A percentile compares a stretch with the other conserved stretches of the same genome.
Conservation (phyloP, 108 stramenopile genomes). For the Thalassiosira profunda region DNA sequence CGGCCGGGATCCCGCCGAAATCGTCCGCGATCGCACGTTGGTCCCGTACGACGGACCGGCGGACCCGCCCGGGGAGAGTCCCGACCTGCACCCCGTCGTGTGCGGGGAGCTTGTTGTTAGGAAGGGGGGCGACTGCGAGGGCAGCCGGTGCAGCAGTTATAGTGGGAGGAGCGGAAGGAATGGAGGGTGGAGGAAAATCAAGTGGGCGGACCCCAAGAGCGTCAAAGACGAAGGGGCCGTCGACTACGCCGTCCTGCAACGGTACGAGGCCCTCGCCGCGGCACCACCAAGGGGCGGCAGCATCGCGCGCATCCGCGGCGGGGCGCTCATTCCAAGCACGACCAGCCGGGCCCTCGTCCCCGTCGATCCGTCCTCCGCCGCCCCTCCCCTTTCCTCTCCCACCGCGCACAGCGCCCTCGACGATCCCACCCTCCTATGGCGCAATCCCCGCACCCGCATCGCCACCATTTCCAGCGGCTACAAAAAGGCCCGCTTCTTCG, state of each 20-base stretch:
- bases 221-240: conserved; percentile 7
- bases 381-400: not conserved
- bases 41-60: not conserved
- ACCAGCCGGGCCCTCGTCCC: too few relatives aligned
- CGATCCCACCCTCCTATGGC: not conserved
- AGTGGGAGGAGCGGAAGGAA: not conserved
- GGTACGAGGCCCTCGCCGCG: not conserved
- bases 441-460: conserved; percentile 22
- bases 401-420: not conserved
- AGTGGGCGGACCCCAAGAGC: conserved; percentile 33
- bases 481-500: conserved; percentile 36
- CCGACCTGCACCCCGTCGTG: not conserved
- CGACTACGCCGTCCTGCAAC: conserved; percentile 11
- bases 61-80: conserved; percentile 13
- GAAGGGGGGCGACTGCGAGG: too few relatives aligned
- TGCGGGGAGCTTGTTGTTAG: not conserved
- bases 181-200: too few relatives aligned
- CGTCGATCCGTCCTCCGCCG: not conserved
- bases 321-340: too few relatives aligned
- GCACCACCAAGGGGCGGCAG: not conserved
- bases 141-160: too few relatives aligned
- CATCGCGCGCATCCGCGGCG: too few relatives aligned
- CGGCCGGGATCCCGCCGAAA: conserved; percentile 11
- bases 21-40: not conserved
- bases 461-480: conserved; percentile 42